Evolutionary conservation across 306 rosid species (phyloP).

Genomic region (Astragalus membranaceus): DNA sequence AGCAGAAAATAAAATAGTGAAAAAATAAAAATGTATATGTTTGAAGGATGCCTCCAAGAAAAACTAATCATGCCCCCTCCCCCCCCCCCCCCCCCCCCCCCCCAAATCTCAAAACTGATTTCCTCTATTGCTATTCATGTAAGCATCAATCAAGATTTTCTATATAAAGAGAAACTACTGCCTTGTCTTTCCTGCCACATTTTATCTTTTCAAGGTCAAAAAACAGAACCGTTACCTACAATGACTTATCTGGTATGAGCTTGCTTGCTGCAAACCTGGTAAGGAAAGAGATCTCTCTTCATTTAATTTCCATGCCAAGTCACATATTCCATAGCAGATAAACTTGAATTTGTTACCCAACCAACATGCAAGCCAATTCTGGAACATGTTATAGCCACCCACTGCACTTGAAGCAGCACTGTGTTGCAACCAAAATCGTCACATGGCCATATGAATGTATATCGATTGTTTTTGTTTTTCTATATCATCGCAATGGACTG

Average conservation of each 20-base stretch:
- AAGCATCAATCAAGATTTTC: not conserved
- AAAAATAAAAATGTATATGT: not conserved
- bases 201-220: not conserved
- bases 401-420: not conserved
- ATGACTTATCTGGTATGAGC: not conserved
- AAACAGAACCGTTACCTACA: not conserved
- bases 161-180: too few species aligned
- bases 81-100: too few species aligned
- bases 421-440: not conserved
- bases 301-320: not conserved
- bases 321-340: not conserved
- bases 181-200: not conserved
- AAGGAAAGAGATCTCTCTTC: not conserved
- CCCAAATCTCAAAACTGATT: not conserved
- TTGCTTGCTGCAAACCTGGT: constrained; percentile 2
- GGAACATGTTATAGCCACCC: not conserved
- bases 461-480: not conserved
- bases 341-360: not conserved
- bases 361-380: not conserved
- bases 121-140: not conserved
- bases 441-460: not conserved
- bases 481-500: constrained; percentile 65
- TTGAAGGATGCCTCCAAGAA: not conserved
- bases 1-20: not conserved
- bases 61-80: too few species aligned